phyloP scores from a whole-genome alignment of 768 basidiomycete species.

The Tulasnella sp. region DNA sequence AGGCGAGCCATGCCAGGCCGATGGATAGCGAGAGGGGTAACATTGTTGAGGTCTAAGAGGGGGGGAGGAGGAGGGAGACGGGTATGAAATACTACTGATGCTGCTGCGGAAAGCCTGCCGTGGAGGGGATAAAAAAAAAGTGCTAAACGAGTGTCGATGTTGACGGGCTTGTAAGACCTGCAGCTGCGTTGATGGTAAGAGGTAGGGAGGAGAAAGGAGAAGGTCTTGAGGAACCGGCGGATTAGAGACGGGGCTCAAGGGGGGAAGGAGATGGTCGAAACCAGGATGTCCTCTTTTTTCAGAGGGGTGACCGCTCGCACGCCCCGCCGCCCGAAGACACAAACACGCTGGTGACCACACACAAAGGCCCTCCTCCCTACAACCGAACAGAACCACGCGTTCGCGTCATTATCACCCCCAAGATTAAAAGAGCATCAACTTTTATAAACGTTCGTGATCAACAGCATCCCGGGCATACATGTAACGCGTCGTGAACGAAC shows the following conservation, averaged over 20 bases:
- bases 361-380: not conserved
- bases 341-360: not conserved
- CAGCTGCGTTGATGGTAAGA: not conserved
- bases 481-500: constrained; percentile 91
- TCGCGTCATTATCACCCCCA: not conserved
- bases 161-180: not conserved
- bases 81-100: constrained; percentile 19
- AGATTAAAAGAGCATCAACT: not conserved
- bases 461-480: constrained; percentile 73
- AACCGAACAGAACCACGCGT: not conserved
- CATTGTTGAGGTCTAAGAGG: not conserved
- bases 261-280: constrained; percentile 19
- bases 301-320: constrained; percentile 11
- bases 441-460: constrained; percentile 13
- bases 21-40: constrained; percentile 13
- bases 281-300: constrained; percentile 1
- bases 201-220: not conserved
- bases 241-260: constrained; percentile 14
- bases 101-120: not conserved
- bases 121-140: not conserved
- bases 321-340: not conserved
- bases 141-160: not conserved
- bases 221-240: constrained; percentile 9
- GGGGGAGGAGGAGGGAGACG: not conserved
- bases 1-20: constrained; percentile 15